Base-by-base conservation (phyloP, 1,139 yeast genomes). In the Suhomyces chickasaworum region DNA sequence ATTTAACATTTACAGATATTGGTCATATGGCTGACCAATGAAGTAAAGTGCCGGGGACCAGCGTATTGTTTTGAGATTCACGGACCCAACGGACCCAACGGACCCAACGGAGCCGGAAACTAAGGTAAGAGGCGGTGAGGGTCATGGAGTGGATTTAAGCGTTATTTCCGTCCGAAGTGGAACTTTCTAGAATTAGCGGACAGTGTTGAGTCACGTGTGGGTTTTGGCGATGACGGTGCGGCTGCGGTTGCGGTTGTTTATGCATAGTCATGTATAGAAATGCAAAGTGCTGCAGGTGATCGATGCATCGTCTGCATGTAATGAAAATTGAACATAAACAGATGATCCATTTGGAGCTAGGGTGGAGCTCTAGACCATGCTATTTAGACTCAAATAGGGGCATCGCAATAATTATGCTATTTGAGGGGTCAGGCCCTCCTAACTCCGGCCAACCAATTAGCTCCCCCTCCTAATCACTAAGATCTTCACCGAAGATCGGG, bases 121-220 rank as follows among this genome's bases (percentile, higher is more conserved):
- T 16, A 17, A 12, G 35, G 16, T 10, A 23, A 9, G 37, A 34
- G 37, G 23, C 23, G 37, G 17, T n/a, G 37, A 10, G 16, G 25
- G 37, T 18, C 37, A 34, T n/a, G 16, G 25, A 12, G 37, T 18
- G 37, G 37, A 13, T 22, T n/a, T 35, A 35, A 35, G 37, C 37
- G 37, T 35, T 35, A 35, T n/a, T 25, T 25, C 39, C 39, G 39
- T 40, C 42, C 34, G 43, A 12, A 8, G 15, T 41, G 44, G 49
- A 46, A 46, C 39, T 39, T 47, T 47, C 50, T 39, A 41, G 47
- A 47, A 39, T 15, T 2, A 12, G 32, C 29, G 29, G 29, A 25
- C 7, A 13, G 29, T 25, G 29, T 10, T 33, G 18, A 34, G 21
- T 39, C 37, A 33, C 37, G 37, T 23, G 32, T 21, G 35, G n/a